Base-by-base conservation (phyloP, 1,284 basidiomycete species). In the Marasmius sp. region DNA sequence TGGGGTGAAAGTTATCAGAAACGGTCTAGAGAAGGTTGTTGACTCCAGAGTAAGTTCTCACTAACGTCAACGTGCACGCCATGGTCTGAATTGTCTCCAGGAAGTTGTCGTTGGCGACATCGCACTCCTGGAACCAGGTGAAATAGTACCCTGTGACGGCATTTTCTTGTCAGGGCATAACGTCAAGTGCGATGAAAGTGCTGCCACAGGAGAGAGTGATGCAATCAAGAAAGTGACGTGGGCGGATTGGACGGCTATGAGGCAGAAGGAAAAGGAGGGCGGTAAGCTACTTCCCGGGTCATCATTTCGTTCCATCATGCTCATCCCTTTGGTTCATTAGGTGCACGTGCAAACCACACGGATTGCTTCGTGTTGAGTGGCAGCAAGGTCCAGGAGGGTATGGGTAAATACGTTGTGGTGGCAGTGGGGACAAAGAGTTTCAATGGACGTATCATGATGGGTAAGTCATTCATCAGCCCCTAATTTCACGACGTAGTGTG, bases 401-500 rank as follows among this genome's bases (percentile, higher is more conserved):
- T 97, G 47, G 97, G 97, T 22, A 85, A 84, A 67, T 99, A 98
- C 72, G 88, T 98, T 58, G 89, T 98, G 65, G 92, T 95, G 61
- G 89, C 95, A 8, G 94, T 99, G 60, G 97, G 97, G 33, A 86
- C 86, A 10, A 93, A 89, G 77, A 94, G 91, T 68, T 98, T 98
- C 80, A 95, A 98, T 74, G 97, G 97, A 60, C 88, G 95, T 55
- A 95, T 97, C 71, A 94, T 97, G 92, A 95, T 95, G 88, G 90
- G 93, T 95, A 70, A 54, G 88, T 81, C 9, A 27, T 53, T 64
- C 39, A 47, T 61, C 55, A 12, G 11, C 14, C 48, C 14, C 34
- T 20, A 38, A 11, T 16, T 14, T 5, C 39, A 16, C 18, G 22
- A 36, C 33, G 14, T 7, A 5, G 11, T 9, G 3, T 60, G 51